phyloP scores from a whole-genome alignment of 73 alveolate genomes.

The Tetrahymena thermophila region DNA sequence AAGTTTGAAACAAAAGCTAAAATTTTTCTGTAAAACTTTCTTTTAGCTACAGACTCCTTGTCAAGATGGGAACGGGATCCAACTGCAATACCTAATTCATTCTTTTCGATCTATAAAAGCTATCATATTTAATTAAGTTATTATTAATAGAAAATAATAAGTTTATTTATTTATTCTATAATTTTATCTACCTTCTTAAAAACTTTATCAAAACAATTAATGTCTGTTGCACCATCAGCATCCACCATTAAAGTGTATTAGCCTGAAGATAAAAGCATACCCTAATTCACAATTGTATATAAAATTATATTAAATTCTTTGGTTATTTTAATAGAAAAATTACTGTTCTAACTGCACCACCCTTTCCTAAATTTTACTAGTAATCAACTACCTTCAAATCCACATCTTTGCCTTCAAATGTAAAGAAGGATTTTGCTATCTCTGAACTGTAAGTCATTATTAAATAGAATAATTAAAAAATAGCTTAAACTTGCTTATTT shows the following conservation, averaged over 20 bases:
- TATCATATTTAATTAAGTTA: not conserved
- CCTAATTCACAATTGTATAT: not conserved
- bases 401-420: not conserved
- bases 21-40: constrained; percentile 65
- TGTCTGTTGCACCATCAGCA: constrained; percentile 91
- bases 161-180: not conserved
- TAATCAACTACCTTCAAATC: constrained; percentile 49
- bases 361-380: constrained; percentile 78
- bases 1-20: constrained; percentile 49
- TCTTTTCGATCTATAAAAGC: constrained; percentile 37
- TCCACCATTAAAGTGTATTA: constrained; percentile 67
- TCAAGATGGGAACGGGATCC: constrained; percentile 76
- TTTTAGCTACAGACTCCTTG: constrained; percentile 52
- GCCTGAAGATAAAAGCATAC: constrained; percentile 74
- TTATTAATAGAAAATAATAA: not conserved
- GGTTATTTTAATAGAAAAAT: not conserved
- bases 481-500: constrained; percentile 21
- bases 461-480: not conserved
- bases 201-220: constrained; percentile 50
- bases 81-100: constrained; percentile 62
- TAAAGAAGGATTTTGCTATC: not conserved
- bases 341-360: constrained; percentile 77
- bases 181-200: constrained; percentile 8
- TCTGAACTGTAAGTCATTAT: constrained; percentile 25
- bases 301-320: not conserved